Percentiles rank a stretch among this genome's conserved stretches.
Conservation (phyloP, 1,139 yeast genomes). For the Trichomonascaceae sp. region DNA sequence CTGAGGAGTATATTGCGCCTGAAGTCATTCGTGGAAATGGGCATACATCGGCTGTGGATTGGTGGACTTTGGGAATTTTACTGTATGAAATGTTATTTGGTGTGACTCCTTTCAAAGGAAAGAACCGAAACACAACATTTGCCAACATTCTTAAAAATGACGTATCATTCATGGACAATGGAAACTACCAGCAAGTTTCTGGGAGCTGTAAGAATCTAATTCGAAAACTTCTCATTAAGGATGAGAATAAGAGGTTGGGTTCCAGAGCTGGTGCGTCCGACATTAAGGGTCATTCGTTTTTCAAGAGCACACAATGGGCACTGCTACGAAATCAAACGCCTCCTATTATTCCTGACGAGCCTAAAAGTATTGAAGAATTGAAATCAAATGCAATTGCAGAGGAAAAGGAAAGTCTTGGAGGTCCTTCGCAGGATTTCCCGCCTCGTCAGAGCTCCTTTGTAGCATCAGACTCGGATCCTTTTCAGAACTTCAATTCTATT, state of each 20-base stretch:
- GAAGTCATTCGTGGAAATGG: conserved; percentile 97
- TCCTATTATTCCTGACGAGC: conserved; percentile 86
- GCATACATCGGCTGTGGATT: conserved; percentile 95
- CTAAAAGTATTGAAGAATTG: conserved; percentile 45
- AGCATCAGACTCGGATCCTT: conserved; percentile 51
- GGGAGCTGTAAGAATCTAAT: conserved; percentile 74
- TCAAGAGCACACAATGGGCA: conserved; percentile 93
- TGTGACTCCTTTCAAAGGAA: conserved; percentile 92
- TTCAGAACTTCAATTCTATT: conserved; percentile 81
- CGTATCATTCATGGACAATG: conserved; percentile 56
- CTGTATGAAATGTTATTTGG: conserved; percentile 93
- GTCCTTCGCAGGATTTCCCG: conserved; percentile 3
- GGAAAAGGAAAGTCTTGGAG: conserved; percentile 21
- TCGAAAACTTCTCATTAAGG: conserved; percentile 76
- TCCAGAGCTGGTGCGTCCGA: conserved; percentile 93
- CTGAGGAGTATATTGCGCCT: conserved; percentile 97
- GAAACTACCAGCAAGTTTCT: conserved; percentile 46
- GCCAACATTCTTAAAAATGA: conserved; percentile 81
- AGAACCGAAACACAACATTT: conserved; percentile 80
- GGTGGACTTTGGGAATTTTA: conserved; percentile 98
- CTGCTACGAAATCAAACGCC: conserved; percentile 84
- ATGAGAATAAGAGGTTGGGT: conserved; percentile 82
- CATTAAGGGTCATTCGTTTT: conserved; percentile 81
- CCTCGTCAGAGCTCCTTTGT: conserved; percentile 1
- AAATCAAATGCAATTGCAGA: conserved; percentile 25